Percentiles rank a stretch among this genome's conserved stretches.
Conservation (phyloP, 1,139 yeast species). For the Scheffersomyces stambukii region DNA sequence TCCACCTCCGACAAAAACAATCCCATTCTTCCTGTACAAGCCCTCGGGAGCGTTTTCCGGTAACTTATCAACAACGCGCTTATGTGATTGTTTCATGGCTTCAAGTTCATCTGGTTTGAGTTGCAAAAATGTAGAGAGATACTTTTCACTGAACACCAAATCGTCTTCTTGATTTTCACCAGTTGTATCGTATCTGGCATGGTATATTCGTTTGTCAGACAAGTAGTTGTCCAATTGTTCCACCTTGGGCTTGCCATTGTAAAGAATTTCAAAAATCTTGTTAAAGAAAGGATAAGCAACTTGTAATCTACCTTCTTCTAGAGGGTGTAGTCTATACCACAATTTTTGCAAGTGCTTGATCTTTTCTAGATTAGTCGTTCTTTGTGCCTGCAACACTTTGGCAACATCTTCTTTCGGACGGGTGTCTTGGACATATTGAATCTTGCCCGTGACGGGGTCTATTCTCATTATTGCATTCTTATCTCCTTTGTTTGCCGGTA, state of each 20-base stretch:
- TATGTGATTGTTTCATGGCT: conserved; percentile 45
- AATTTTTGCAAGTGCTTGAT: conserved; percentile 12
- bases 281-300: conserved; percentile 30
- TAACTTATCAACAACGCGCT: conserved; percentile 44
- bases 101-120: conserved; percentile 44
- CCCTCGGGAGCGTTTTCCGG: conserved; percentile 36
- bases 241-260: conserved; percentile 33
- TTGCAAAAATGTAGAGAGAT: conserved; percentile 50
- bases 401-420: too few species aligned
- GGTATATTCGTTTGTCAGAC: conserved; percentile 39
- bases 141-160: conserved; percentile 26
- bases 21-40: conserved; percentile 63
- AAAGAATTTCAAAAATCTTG: conserved; percentile 31
- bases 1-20: conserved; percentile 74
- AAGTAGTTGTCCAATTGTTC: conserved; percentile 27
- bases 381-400: too few species aligned
- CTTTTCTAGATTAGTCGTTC: conserved; percentile 13
- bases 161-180: conserved; percentile 14
- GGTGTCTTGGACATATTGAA: too few species aligned
- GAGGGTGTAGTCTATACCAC: conserved; percentile 9
- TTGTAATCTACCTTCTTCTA: conserved; percentile 7
- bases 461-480: conserved; percentile 1
- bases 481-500: neutral
- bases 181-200: conserved; percentile 46
- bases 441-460: conserved; percentile 1